Conservation (phyloP, 2,329 filamentous ascomycete genomes). For the Allantophomopsis cytisporea region DNA sequence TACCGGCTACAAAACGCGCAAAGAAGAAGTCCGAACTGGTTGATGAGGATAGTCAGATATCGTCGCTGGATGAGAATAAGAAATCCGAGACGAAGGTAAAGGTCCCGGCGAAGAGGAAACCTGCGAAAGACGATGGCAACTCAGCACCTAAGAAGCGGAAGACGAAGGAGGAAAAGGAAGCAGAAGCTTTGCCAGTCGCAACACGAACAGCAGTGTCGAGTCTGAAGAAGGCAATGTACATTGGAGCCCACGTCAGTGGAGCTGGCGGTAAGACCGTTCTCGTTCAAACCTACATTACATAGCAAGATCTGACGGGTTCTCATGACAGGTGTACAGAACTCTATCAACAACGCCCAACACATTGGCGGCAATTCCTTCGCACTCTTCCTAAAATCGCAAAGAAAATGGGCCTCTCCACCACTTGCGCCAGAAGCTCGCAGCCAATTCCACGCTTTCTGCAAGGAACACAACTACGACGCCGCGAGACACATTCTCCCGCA, state of each 20-base stretch:
- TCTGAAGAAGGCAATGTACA: conserved; percentile 59
- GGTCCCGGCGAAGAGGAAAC: conserved; percentile 12
- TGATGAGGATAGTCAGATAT: too few species aligned
- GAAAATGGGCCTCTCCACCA: conserved; percentile 82
- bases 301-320: background rate
- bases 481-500: conserved; percentile 72
- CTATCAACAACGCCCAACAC: conserved; percentile 61
- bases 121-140: conserved; percentile 9
- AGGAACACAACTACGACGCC: conserved; percentile 57
- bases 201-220: conserved; percentile 48
- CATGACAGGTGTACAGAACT: conserved; percentile 67
- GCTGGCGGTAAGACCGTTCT: conserved; percentile 54
- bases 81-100: conserved; percentile 2
- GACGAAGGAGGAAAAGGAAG: conserved; percentile 40
- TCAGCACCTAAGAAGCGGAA: conserved; percentile 29
- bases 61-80: too few species aligned
- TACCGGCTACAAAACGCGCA: too few species aligned
- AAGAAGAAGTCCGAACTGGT: too few species aligned
- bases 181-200: conserved; percentile 49
- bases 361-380: conserved; percentile 91
- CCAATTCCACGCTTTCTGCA: conserved; percentile 57
- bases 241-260: conserved; percentile 84
- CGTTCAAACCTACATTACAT: background rate
- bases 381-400: conserved; percentile 89
- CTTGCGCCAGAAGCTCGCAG: conserved; percentile 53